These are phyloP conservation scores for Diutina neorugosa DNA, from an alignment of 1,139 yeast genomes.

Conservation along the genomic window DNA sequence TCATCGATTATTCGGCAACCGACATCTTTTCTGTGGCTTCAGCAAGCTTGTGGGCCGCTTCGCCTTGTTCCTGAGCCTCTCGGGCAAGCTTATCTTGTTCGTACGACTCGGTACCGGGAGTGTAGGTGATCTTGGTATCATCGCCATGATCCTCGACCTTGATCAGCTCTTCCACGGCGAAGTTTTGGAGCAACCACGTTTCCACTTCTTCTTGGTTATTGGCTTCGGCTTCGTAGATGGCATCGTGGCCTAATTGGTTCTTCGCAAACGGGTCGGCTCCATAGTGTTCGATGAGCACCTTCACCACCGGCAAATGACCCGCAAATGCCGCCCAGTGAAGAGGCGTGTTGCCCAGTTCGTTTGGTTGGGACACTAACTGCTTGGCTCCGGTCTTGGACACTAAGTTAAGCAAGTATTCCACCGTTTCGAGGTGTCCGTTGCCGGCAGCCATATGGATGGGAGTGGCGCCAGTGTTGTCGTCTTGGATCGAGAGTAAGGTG, in stretches of 20 bases:
- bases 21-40: conserved; percentile 7
- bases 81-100: conserved; percentile 32
- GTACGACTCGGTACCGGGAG: conserved; percentile 37
- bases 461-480: conserved; percentile 55
- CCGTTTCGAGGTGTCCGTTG: conserved; percentile 73
- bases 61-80: conserved; percentile 13
- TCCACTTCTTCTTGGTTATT: conserved; percentile 55
- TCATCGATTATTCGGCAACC: conserved; percentile 5
- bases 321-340: conserved; percentile 92
- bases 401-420: conserved; percentile 45
- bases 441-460: conserved; percentile 93
- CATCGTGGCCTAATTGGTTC: conserved; percentile 69
- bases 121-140: conserved; percentile 33
- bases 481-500: conserved; percentile 37
- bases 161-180: conserved; percentile 54
- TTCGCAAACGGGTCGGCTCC: conserved; percentile 72
- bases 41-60: conserved; percentile 5
- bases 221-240: conserved; percentile 80
- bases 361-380: conserved; percentile 40
- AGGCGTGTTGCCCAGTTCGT: conserved; percentile 84
- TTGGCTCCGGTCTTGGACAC: conserved; percentile 32
- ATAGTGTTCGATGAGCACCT: conserved; percentile 58
- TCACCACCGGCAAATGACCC: conserved; percentile 67
- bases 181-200: conserved; percentile 60
- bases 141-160: conserved; percentile 29